Percentiles rank a stretch among this genome's conserved stretches.
These are phyloP conservation scores for Flaveria linearis DNA, from an alignment of 129 eudicot genomes.

Conservation along the genomic window DNA sequence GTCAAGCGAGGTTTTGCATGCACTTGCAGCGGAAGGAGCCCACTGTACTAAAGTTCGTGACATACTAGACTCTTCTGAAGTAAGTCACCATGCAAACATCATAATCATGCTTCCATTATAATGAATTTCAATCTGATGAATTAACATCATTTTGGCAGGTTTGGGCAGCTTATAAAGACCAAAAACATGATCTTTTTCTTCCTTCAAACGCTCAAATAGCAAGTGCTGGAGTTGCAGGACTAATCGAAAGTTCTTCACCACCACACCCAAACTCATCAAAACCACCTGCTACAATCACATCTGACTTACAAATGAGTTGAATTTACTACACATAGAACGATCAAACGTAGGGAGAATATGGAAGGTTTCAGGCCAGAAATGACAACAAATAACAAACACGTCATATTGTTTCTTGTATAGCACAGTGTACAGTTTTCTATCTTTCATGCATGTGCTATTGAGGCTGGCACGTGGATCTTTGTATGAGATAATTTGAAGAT, in stretches of 20 bases:
- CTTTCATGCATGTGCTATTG: not conserved
- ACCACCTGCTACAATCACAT: constrained; percentile 38
- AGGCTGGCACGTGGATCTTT: constrained; percentile 25
- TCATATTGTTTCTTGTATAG: constrained; percentile 34
- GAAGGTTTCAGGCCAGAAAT: constrained; percentile 11
- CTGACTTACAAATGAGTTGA: constrained; percentile 30
- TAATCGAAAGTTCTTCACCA: constrained; percentile 76
- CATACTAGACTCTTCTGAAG: constrained; percentile 79
- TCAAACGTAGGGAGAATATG: no score
- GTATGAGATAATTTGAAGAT: constrained; percentile 8
- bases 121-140: not conserved
- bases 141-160: constrained; percentile 50
- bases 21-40: constrained; percentile 95
- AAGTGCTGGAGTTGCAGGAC: constrained; percentile 92
- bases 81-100: constrained; percentile 47
- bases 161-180: constrained; percentile 97
- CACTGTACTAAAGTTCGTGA: constrained; percentile 84
- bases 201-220: constrained; percentile 96
- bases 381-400: constrained; percentile 14
- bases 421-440: constrained; percentile 38
- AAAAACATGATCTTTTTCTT: constrained; percentile 91
- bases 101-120: not conserved
- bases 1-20: constrained; percentile 73
- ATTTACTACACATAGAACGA: not conserved
- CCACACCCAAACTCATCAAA: constrained; percentile 52